These are phyloP conservation scores for Uromyces viciae-fabae DNA, from an alignment of 1,284 basidiomycete genomes.

Conservation along the genomic window DNA sequence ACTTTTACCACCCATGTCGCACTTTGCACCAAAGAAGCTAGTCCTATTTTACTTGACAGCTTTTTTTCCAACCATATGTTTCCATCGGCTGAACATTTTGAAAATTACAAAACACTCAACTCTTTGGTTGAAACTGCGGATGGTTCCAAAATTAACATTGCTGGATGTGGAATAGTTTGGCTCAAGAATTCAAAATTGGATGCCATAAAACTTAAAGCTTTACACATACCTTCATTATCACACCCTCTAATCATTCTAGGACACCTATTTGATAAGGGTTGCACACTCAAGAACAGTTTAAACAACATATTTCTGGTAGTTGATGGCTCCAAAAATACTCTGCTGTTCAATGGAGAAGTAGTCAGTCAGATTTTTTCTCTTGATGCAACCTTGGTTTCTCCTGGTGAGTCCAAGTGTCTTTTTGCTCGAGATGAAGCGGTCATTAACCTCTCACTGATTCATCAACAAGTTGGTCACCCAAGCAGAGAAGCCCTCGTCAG, in stretches of 20 bases:
- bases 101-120: neutral
- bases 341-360: neutral
- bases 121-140: neutral
- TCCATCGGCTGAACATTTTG: neutral
- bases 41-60: neutral
- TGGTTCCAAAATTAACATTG: neutral
- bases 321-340: neutral
- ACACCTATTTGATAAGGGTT: neutral
- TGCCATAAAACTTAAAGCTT: neutral
- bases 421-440: neutral
- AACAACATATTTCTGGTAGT: neutral
- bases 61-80: constrained; percentile 21
- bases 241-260: neutral
- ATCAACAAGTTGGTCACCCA: neutral
- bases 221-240: neutral
- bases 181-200: neutral
- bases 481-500: neutral
- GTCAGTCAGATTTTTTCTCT: neutral
- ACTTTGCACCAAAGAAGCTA: neutral
- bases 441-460: neutral
- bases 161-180: neutral
- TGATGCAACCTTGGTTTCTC: neutral
- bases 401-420: neutral
- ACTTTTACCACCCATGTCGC: too few species aligned
- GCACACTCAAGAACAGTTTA: too few species aligned